Base-by-base conservation (phyloP, 2,329 filamentous ascomycete species). In the Ceratocystis huliohia region DNA sequence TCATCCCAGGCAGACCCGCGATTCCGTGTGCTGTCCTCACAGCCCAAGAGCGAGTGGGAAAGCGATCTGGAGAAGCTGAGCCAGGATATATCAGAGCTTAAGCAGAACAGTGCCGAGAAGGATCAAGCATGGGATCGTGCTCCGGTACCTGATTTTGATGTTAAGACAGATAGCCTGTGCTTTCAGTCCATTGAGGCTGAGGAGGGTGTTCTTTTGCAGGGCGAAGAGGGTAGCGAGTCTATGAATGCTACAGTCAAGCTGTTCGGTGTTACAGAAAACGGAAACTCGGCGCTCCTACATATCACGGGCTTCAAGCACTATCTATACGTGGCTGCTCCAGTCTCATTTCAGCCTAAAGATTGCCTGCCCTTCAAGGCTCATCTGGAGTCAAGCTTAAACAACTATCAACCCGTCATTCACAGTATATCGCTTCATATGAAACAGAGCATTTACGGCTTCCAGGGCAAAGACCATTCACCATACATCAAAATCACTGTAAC, bases 101-200 rank as follows among this genome's bases (percentile, higher is more conserved):
- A 92, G 79, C 82, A 89, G 72, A 89, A 83, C 75, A 97, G 95
- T 76, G 82, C 89, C 1, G 94, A 99, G 74, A 95, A 87, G 75
- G 93, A 97, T 74, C 94, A 99, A 75, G 83, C 90, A 73, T 99
- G 94, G 95, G 86, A 88, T 61, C 80, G 83, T 1, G 83, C 83
- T 5, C 79, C 81, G 0, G 77, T 83, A 3, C 74, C 74, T n/a
- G 74, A 78, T 65, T 84, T 83, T 68, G 70, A 77, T 68, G 81
- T 86, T 7, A 74, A 82, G 64, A 84, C 77, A 45, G 85, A 94
- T 70, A 86, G 78, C 70, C 79, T 99, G n/a, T 85, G 83, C 70
- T 97, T 99, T 73, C 94, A 99, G 77, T 88, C 95, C 73, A 99
- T 99, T 71, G 95, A 99, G 73, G 88, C 86, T 0, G 92, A 97